These are phyloP conservation scores for Botryotinia globosa DNA, from an alignment of 2,329 filamentous ascomycete species.

Conservation along the genomic window DNA sequence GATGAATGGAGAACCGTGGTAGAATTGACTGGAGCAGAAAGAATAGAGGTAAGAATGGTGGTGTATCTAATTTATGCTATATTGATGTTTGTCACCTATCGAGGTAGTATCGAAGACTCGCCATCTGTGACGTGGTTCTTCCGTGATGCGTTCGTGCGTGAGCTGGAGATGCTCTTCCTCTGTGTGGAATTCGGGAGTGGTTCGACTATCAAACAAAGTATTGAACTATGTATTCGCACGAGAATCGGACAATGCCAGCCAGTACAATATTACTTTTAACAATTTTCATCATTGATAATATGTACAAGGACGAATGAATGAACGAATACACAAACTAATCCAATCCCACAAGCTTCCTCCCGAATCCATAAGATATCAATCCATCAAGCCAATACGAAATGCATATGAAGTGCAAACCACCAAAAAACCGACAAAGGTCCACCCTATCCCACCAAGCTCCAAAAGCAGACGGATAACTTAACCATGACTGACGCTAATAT, in stretches of 20 bases:
- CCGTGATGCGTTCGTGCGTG: neutral
- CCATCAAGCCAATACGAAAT: neutral
- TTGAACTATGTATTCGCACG: neutral
- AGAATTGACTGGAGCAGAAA: neutral
- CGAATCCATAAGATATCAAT: neutral
- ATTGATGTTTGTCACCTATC: neutral
- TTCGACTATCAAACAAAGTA: too few relatives aligned
- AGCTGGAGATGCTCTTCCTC: neutral
- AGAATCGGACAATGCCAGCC: neutral
- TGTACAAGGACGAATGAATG: neutral
- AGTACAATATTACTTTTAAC: neutral
- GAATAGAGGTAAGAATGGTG: neutral
- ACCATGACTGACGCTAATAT: slow-evolving; percentile 7
- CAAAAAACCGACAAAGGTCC: neutral
- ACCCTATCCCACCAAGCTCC: neutral
- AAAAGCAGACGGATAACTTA: neutral
- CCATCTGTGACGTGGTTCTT: neutral
- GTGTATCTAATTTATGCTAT: neutral
- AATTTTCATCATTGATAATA: neutral
- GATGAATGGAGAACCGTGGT: neutral
- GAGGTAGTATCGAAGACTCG: neutral
- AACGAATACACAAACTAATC: neutral
- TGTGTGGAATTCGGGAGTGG: neutral
- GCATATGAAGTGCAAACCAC: neutral
- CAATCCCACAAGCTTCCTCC: neutral